These are phyloP conservation scores for Evernia prunastri DNA, from an alignment of 495 filamentous ascomycete species.

Conservation along the genomic window DNA sequence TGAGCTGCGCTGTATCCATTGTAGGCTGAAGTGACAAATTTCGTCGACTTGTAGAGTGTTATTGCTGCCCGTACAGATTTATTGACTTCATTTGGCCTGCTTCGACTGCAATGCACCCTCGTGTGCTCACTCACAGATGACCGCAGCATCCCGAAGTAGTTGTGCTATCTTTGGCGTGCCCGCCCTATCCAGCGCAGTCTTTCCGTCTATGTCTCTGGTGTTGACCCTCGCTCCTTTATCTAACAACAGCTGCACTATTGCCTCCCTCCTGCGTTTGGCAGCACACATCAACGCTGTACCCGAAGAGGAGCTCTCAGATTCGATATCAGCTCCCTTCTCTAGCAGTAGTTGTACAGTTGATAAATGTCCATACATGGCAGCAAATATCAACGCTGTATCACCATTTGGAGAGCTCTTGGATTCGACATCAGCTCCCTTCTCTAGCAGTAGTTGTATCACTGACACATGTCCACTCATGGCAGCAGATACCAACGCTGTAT, in stretches of 20 bases:
- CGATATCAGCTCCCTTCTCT: conserved; percentile 31
- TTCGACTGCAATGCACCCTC: not conserved
- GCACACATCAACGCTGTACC: conserved; percentile 20
- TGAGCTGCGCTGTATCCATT: not conserved
- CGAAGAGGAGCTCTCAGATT: no score
- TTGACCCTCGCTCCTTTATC: conserved; percentile 14
- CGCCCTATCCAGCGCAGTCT: not conserved
- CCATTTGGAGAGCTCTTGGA: conserved; percentile 32
- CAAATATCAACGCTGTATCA: conserved; percentile 36
- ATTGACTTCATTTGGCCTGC: no score
- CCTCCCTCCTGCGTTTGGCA: conserved; percentile 4
- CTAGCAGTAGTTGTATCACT: conserved; percentile 33
- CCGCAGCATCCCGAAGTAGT: not conserved
- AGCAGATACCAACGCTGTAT: conserved; percentile 42
- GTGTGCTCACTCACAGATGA: not conserved
- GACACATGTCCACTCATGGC: no score
- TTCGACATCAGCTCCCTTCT: conserved; percentile 31
- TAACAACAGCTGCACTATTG: conserved; percentile 18
- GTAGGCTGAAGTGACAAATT: not conserved
- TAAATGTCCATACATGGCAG: conserved; percentile 32
- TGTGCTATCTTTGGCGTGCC: not conserved
- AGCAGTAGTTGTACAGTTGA: conserved; percentile 33
- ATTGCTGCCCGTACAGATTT: not conserved
- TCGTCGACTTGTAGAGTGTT: not conserved
- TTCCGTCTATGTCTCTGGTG: conserved; percentile 1